Conservation (phyloP, 331 rosid species). For the Telfairia occidentalis region DNA sequence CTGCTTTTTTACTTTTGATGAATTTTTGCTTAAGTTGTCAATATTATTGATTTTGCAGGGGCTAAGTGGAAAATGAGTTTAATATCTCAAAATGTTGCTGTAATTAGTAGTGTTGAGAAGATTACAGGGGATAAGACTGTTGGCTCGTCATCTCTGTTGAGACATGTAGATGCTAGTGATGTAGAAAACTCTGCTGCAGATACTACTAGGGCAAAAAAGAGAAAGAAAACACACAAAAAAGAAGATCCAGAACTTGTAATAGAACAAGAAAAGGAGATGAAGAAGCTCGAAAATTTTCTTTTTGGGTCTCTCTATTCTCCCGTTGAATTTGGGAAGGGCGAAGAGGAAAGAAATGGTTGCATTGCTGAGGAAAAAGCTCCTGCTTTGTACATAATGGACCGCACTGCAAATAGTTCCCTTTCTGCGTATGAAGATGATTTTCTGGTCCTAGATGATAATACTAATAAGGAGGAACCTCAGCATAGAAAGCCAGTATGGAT, state of each 20-base stretch:
- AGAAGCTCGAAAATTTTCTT: conserved; percentile 56
- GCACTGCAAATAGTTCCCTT: conserved; percentile 31
- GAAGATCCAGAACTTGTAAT: conserved; percentile 22
- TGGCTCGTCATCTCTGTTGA: background rate
- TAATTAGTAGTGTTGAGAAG: background rate
- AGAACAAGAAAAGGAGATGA: conserved; percentile 58
- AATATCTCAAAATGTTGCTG: conserved; percentile 7
- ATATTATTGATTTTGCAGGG: background rate
- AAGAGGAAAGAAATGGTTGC: conserved; percentile 19
- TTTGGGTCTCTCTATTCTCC: conserved; percentile 71
- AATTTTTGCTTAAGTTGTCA: background rate
- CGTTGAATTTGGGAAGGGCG: conserved; percentile 47
- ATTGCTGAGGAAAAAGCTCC: conserved; percentile 20
- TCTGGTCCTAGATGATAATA: conserved; percentile 20
- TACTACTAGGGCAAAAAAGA: conserved; percentile 29
- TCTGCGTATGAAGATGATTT: conserved; percentile 28
- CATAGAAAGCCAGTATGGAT: conserved; percentile 61
- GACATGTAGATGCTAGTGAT: conserved; percentile 14
- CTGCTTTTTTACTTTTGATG: background rate
- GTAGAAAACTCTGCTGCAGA: conserved; percentile 20
- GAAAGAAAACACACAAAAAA: conserved; percentile 34
- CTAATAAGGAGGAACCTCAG: conserved; percentile 19
- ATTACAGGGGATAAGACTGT: background rate
- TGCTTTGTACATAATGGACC: conserved; percentile 49
- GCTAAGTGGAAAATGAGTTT: conserved; percentile 3